Evolutionary conservation across 805 yeast genomes (phyloP).

Genomic region (Tetrapisispora namnaoensis): DNA sequence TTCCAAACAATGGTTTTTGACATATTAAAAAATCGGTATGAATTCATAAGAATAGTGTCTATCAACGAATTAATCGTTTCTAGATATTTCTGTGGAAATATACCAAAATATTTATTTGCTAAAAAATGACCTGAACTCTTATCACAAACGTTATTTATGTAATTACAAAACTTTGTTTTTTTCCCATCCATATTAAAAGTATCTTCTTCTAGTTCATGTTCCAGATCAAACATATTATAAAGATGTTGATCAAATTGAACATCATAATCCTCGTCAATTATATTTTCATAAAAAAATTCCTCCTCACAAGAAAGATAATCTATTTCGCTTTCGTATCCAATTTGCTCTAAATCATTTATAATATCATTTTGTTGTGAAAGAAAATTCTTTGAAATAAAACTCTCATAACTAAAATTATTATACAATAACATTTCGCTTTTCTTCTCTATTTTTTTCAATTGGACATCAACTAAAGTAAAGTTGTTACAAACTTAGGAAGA

Average conservation of each 20-base stretch:
- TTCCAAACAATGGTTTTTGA: conserved; percentile 79
- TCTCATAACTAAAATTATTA: neutral
- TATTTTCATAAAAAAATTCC: neutral
- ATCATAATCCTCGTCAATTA: neutral
- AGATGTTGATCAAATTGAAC: neutral
- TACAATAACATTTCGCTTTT: neutral
- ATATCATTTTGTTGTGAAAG: neutral
- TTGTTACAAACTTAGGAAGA: too few species aligned
- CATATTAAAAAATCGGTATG: conserved; percentile 36
- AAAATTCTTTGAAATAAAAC: neutral
- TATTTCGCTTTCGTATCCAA: neutral
- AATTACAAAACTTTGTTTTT: too few species aligned
- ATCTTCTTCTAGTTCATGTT: neutral
- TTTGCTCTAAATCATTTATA: neutral
- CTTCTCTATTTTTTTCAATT: too few species aligned
- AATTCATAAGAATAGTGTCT: neutral
- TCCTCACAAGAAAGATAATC: neutral
- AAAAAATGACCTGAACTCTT: neutral
- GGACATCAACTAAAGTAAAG: too few species aligned
- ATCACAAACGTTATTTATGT: neutral
- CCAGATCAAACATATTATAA: neutral
- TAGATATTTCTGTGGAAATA: neutral
- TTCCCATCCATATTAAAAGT: neutral
- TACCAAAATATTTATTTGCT: neutral
- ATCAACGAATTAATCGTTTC: neutral